Conservation (phyloP, 1,284 basidiomycete species). For the Psilocybe mexicana region DNA sequence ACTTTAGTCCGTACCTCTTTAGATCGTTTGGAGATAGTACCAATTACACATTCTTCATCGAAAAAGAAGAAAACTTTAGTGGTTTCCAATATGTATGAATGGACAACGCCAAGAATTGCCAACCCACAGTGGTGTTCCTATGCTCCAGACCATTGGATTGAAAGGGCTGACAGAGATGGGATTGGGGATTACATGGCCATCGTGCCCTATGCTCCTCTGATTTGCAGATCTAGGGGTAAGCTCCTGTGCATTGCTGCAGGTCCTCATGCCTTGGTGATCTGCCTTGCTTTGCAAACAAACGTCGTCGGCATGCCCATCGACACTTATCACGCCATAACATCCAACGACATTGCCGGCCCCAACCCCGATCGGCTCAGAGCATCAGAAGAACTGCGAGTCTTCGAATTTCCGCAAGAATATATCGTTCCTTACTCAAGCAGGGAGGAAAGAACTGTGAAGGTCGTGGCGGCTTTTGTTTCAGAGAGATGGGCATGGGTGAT, state of each 20-base stretch:
- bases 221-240: neutral
- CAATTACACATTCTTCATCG: neutral
- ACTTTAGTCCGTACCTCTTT: neutral
- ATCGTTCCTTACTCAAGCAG: neutral
- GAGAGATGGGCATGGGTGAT: neutral
- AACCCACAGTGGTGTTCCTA: neutral
- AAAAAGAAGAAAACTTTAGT: neutral
- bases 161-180: neutral
- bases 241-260: neutral
- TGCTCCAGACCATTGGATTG: neutral
- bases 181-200: neutral
- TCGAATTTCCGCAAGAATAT: neutral
- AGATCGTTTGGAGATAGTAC: neutral
- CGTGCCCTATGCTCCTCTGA: neutral
- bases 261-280: neutral
- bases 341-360: neutral
- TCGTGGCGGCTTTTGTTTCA: constrained; percentile 2
- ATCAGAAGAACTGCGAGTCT: neutral
- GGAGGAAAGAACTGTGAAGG: neutral
- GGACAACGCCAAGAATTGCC: neutral
- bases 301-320: neutral
- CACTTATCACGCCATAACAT: neutral
- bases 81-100: neutral
- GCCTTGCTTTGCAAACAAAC: neutral
- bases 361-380: neutral